These are phyloP conservation scores for Scedosporium aurantiacum DNA, from an alignment of 2,329 filamentous ascomycete species.

Conservation along the genomic window DNA sequence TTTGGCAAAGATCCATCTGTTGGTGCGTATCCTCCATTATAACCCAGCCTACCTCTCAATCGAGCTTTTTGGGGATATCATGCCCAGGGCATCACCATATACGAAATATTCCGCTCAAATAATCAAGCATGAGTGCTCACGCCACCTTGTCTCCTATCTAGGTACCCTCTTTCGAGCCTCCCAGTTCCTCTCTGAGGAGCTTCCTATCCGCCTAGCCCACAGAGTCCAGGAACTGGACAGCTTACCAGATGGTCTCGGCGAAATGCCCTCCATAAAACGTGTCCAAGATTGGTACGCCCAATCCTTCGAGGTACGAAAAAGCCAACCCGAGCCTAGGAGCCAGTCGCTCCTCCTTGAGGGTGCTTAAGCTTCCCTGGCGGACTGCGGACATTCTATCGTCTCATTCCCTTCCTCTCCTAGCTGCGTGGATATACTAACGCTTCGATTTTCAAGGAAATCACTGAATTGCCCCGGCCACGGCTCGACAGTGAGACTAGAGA, in stretches of 20 bases:
- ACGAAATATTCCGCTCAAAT: not conserved
- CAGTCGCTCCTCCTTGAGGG: no score
- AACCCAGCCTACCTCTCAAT: not conserved
- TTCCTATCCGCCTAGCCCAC: conserved; percentile 92
- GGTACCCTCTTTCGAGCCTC: conserved; percentile 95
- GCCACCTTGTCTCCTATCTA: conserved; percentile 22
- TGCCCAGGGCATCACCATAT: no score
- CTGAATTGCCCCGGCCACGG: conserved; percentile 66
- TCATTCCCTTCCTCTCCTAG: conserved; percentile 1
- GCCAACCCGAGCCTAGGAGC: not conserved
- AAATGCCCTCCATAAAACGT: conserved; percentile 92
- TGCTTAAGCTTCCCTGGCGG: no score
- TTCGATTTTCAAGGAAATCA: conserved; percentile 62
- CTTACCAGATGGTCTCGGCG: conserved; percentile 87
- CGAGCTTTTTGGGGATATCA: not conserved
- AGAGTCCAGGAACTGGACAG: conserved; percentile 88
- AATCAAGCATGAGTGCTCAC: not conserved
- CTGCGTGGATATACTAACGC: conserved; percentile 1
- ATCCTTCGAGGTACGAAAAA: conserved; percentile 74
- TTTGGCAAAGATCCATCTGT: conserved; percentile 90
- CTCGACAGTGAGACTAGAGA: conserved; percentile 63
- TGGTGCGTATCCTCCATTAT: conserved; percentile 41
- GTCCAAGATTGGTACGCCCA: conserved; percentile 99
- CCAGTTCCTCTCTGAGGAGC: conserved; percentile 95
- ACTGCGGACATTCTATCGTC: no score